phyloP scores from a whole-genome alignment of 306 rosid species.

The Ormosia emarginata region DNA sequence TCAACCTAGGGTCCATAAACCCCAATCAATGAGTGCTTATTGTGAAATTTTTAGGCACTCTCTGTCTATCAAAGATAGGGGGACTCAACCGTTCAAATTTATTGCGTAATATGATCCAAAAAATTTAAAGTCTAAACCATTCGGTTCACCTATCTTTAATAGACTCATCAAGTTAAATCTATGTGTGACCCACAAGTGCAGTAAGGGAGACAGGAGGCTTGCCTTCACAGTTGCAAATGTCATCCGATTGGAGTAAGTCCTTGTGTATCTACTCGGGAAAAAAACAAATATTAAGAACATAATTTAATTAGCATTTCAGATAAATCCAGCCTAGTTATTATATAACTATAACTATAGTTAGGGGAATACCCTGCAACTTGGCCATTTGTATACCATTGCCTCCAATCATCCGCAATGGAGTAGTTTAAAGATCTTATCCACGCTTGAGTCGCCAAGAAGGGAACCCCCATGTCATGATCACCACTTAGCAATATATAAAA shows the following conservation, averaged over 20 bases:
- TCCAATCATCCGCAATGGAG: conserved; percentile 58
- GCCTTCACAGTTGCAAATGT: conserved; percentile 65
- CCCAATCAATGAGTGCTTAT: not conserved
- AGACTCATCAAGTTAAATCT: not conserved
- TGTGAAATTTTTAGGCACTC: not conserved
- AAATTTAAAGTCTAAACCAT: not conserved
- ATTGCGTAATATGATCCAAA: not conserved
- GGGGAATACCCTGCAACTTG: conserved; percentile 49
- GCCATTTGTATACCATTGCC: conserved; percentile 38
- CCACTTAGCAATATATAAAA: conserved; percentile 26
- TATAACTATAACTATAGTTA: not conserved
- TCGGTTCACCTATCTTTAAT: not conserved
- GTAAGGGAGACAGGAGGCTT: not conserved
- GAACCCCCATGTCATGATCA: conserved; percentile 42
- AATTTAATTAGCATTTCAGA: not conserved
- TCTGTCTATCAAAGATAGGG: not conserved
- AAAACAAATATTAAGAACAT: not conserved
- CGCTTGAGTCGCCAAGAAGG: conserved; percentile 47
- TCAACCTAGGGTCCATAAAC: too few relatives aligned
- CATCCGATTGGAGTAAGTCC: conserved; percentile 48
- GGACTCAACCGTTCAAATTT: not conserved
- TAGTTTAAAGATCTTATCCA: conserved; percentile 56
- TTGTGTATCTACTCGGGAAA: conserved; percentile 37
- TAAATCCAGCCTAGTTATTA: not conserved
- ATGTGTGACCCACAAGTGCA: not conserved